A percentile compares a stretch with the other conserved stretches of the same genome.
phyloP scores from a whole-genome alignment of 257 asterid species.

The Solanum virginianum region DNA sequence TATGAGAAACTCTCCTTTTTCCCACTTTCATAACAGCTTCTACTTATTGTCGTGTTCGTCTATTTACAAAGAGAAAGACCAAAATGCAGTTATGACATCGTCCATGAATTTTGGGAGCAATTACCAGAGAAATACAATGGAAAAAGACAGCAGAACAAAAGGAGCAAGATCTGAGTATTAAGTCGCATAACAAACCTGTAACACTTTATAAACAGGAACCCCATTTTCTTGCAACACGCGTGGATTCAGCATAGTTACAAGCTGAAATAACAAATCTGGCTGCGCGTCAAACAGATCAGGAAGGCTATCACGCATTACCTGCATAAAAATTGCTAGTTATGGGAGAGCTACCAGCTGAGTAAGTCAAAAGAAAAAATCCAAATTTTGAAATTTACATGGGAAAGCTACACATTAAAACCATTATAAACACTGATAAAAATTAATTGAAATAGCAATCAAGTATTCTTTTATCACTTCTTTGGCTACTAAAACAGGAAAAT shows the following conservation, averaged over 20 bases:
- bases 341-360: not conserved
- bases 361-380: not conserved
- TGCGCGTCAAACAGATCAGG: slow-evolving; percentile 97
- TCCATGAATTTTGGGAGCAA: not conserved
- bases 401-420: not conserved
- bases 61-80: not conserved
- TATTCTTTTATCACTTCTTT: not conserved
- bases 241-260: slow-evolving; percentile 92
- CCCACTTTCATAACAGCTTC: not conserved
- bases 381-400: not conserved
- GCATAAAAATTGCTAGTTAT: slow-evolving; percentile 1
- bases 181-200: slow-evolving; percentile 43
- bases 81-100: not conserved
- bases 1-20: not conserved
- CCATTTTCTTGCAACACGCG: slow-evolving; percentile 73
- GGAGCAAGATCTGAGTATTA: not conserved
- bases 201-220: slow-evolving; percentile 86
- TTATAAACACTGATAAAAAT: not conserved
- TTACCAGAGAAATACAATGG: not conserved
- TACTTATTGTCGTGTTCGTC: not conserved
- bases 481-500: not conserved
- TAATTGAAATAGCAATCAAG: not conserved
- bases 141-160: not conserved
- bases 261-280: slow-evolving; percentile 91
- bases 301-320: slow-evolving; percentile 83